Percentiles rank a stretch among this genome's conserved stretches.
Evolutionary conservation across 345 rosid species (phyloP).

Genomic region (Limnanthes douglasii): DNA sequence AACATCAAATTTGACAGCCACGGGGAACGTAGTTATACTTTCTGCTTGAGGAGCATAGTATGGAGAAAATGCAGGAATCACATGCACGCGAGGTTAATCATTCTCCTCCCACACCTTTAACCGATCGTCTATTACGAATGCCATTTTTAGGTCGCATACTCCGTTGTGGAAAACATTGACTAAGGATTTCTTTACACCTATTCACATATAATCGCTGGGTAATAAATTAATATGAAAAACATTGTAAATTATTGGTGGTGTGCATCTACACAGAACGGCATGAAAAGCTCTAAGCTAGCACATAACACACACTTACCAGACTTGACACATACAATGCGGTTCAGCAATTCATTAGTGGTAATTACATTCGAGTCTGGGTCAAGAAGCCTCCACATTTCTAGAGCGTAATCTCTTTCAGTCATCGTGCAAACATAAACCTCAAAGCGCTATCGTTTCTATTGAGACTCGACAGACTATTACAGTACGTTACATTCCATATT

Average conservation of each 20-base stretch:
- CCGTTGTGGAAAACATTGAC: conserved; percentile 86
- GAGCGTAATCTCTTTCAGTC: conserved; percentile 98
- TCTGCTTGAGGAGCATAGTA: conserved; percentile 97
- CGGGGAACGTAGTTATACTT: conserved; percentile 26
- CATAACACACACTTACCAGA: conserved; percentile 59
- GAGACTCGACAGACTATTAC: too few species aligned
- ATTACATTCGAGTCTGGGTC: conserved; percentile 95
- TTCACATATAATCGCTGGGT: too few species aligned
- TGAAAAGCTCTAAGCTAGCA: too few species aligned
- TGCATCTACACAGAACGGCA: too few species aligned
- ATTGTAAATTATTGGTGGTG: too few species aligned
- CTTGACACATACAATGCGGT: conserved; percentile 89
- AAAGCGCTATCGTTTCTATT: too few species aligned
- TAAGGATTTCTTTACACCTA: conserved; percentile 73
- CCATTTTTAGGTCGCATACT: conserved; percentile 92
- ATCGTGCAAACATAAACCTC: conserved; percentile 99
- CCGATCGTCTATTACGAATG: conserved; percentile 93
- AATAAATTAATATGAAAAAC: conserved; percentile 6
- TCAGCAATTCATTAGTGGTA: conserved; percentile 48
- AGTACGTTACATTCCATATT: too few species aligned
- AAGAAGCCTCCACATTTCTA: conserved; percentile 99
- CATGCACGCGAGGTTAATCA: conserved; percentile 96
- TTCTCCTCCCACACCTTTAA: conserved; percentile 96
- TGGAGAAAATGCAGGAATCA: conserved; percentile 98
- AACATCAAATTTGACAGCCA: conserved; percentile 8